Evolutionary conservation across 495 filamentous ascomycete species (phyloP), one percentile per base, ranked within the genome.

Genomic region (Opeltia flavorubescens): DNA sequence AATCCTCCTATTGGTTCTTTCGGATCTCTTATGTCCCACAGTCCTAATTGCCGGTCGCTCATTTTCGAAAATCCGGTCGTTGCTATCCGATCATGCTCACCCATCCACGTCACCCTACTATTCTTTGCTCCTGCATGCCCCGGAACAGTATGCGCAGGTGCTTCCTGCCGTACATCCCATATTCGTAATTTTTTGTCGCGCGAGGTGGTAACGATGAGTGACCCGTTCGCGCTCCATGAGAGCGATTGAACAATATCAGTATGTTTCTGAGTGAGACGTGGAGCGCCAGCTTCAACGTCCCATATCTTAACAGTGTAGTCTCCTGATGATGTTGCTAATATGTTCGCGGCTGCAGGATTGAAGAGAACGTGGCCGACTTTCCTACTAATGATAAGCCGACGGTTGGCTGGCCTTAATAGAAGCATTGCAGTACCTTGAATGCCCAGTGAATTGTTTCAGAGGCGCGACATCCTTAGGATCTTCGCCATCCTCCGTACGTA

Each of bases 341-440:
- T 81, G 61, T 91, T 93, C 58, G 94, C 89, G 45, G 93, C 93
- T 24, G 89, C 81, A 40, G 93, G 89, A 66, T 98, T 95, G 72
- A 96, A 98, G 43, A 95, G 75, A 50, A 96, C 89, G 64, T 98
- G 93, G 25, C 91, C 91, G 50, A 96, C 80, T 62, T 98, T 98
- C 56, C 88, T 89, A 55, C 48, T 50, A 20, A 46, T 23, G 40
- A 46, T 67, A 51, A 67, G 54, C 23, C 8, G 24, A 29, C 18
- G 11, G 5, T 11, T 12, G 13, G 9, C 17, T n/a, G n/a, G 20
- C 5, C 4, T 5, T 1, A 4, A 3, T 4, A 9, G 9, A 2
- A 7, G 9, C 13, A 34, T 26, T 5, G 20, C 3, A 13, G 55
- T 54, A 75, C 70, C 68, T 72, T 5, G 72, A 64, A 47, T 74